Conservation (phyloP, 2,329 filamentous ascomycete genomes). For the Claviceps capensis region DNA sequence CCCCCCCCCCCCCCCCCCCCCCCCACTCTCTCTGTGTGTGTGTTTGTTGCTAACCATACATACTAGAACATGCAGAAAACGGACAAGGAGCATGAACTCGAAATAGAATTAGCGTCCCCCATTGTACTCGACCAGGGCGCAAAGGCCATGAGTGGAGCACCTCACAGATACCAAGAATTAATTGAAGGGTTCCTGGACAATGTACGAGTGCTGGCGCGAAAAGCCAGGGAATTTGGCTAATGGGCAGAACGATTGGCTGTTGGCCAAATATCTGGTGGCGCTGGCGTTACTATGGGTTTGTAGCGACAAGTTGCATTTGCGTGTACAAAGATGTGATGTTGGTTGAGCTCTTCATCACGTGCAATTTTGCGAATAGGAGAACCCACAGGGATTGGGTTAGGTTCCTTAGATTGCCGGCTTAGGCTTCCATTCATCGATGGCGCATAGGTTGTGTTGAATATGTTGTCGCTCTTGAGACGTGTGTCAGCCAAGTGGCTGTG, state of each 20-base stretch:
- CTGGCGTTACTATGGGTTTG: not conserved
- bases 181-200: slow-evolving; percentile 68
- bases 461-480: not conserved
- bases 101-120: slow-evolving; percentile 57
- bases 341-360: not conserved
- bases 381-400: not conserved
- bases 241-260: not conserved
- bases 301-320: not conserved
- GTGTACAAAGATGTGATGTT: not conserved
- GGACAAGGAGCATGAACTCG: slow-evolving; percentile 65
- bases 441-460: not conserved
- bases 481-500: not conserved
- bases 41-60: slow-evolving; percentile 1
- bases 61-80: slow-evolving; percentile 23
- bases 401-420: not conserved
- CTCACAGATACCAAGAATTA: slow-evolving; percentile 50
- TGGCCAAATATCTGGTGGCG: not conserved
- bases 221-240: slow-evolving; percentile 20
- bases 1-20: too few species aligned
- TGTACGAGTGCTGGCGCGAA: slow-evolving; percentile 42
- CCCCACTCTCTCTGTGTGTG: not conserved
- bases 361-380: not conserved
- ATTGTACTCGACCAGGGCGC: slow-evolving; percentile 53
- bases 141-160: slow-evolving; percentile 34
- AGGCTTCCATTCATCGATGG: not conserved